Conservation (phyloP, 352 stramenopile species). For the Phytophthora constricta region DNA sequence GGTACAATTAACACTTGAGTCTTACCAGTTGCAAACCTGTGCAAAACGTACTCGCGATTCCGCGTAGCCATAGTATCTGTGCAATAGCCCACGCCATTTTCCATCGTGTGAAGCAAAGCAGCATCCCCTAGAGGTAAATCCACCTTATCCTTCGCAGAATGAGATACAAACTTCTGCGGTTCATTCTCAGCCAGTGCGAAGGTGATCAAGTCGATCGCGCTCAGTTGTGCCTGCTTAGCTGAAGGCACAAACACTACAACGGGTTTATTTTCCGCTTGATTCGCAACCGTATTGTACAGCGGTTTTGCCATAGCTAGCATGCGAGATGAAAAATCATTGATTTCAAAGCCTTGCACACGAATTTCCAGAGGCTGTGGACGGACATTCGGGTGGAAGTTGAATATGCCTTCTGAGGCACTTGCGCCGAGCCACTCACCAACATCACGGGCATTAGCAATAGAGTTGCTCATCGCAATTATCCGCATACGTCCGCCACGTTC, state of each 20-base stretch:
- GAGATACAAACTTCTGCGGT: conserved; percentile 63
- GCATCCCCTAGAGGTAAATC: conserved; percentile 83
- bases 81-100: conserved; percentile 96
- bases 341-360: conserved; percentile 97
- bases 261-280: conserved; percentile 89
- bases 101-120: conserved; percentile 94
- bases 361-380: conserved; percentile 97
- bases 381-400: conserved; percentile 87
- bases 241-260: conserved; percentile 98
- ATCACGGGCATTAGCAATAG: conserved; percentile 97
- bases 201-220: conserved; percentile 98
- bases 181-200: conserved; percentile 93
- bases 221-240: conserved; percentile 97
- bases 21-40: conserved; percentile 86
- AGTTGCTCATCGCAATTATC: conserved; percentile 96
- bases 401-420: conserved; percentile 82
- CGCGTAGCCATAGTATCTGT: conserved; percentile 92
- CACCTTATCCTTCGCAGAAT: conserved; percentile 39
- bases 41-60: conserved; percentile 92
- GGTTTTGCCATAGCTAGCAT: conserved; percentile 99
- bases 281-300: conserved; percentile 95
- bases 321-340: conserved; percentile 96
- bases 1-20: conserved; percentile 95
- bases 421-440: conserved; percentile 98
- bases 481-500: conserved; percentile 67